These are phyloP conservation scores for Fusarium sp. DNA, from an alignment of 2,329 filamentous ascomycete species.

Conservation along the genomic window DNA sequence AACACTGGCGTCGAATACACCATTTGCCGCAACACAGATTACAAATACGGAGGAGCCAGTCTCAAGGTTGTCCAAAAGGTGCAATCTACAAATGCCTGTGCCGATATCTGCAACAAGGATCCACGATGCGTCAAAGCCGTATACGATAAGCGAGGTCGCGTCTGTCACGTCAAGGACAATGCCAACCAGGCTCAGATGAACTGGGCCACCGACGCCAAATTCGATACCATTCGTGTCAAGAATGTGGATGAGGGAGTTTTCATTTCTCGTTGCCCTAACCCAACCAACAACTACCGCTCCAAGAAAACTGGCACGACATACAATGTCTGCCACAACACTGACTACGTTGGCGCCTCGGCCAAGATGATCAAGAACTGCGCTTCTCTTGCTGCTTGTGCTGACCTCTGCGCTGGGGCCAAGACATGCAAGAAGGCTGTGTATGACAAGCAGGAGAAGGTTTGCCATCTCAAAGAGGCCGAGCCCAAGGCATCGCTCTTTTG, in stretches of 20 bases:
- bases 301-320: conserved; percentile 16
- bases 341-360: conserved; percentile 18
- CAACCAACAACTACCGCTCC: conserved; percentile 22
- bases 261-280: conserved; percentile 25
- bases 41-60: conserved; percentile 24
- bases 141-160: conserved; percentile 30
- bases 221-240: conserved; percentile 26
- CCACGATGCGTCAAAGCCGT: conserved; percentile 36
- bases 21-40: conserved; percentile 36
- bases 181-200: conserved; percentile 20
- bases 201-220: conserved; percentile 24
- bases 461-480: conserved; percentile 35
- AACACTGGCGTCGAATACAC: conserved; percentile 12
- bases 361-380: conserved; percentile 21
- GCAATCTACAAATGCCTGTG: conserved; percentile 25
- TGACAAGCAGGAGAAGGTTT: conserved; percentile 39
- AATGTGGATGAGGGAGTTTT: conserved; percentile 29
- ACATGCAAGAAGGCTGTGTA: conserved; percentile 39
- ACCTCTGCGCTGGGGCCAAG: conserved; percentile 27
- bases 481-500: conserved; percentile 32
- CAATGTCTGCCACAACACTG: conserved; percentile 27
- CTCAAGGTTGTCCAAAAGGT: conserved; percentile 24
- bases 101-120: conserved; percentile 37
- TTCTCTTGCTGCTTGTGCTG: conserved; percentile 32
- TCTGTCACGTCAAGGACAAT: conserved; percentile 39